Base-by-base conservation (phyloP, 2,329 filamentous ascomycete species). In the Trichoderma arundinaceum region DNA sequence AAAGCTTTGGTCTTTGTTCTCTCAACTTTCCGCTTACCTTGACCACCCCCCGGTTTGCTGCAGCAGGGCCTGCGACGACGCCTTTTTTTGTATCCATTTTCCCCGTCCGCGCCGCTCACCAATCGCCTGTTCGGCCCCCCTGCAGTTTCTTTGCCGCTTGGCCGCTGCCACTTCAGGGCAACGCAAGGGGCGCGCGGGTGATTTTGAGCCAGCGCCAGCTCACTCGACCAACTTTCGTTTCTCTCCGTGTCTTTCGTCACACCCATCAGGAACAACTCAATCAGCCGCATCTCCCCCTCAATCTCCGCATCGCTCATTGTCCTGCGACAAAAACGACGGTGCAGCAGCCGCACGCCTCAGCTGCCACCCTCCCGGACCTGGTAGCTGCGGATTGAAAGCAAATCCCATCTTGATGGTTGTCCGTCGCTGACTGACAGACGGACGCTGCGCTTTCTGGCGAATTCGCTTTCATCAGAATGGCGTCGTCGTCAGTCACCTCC, bases 401-500 rank as follows among this genome's bases (percentile, higher is more conserved):
- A 39, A 35, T 38, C 38, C 7, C 57, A 32, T 46, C 44, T 49
- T 46, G 38, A 70, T 72, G 69, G 68, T 70, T 64, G 67, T 69
- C 53, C 64, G 64, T 41, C 41, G 56, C 53, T 63, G 49, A 49
- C 35, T 28, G 32, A 65, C 71, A 71, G 71, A 70, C 69, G 64
- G 71, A 68, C 62, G 56, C 44, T 49, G 44, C 57, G 57, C 57
- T 68, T 69, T 69, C 65, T 71, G 66, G 68, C 65, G 69, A 66
- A 52, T 68, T 65, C 57, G 67, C 68, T 66, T 68, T 68, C 69
- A 64, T 65, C 69, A 68, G 65, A 58, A 82, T 82, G 81, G 78
- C 79, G 70, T 80, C 80, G 68, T 79, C 80, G 68, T 79, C 78
- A 68, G 74, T 80, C 73, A 74, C 77, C 69, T 73, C 77, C 69